Evolutionary conservation across 148 eudicot species (phyloP), one percentile per base, ranked within the genome.

Genomic region (Chenopodium berlandieri): DNA sequence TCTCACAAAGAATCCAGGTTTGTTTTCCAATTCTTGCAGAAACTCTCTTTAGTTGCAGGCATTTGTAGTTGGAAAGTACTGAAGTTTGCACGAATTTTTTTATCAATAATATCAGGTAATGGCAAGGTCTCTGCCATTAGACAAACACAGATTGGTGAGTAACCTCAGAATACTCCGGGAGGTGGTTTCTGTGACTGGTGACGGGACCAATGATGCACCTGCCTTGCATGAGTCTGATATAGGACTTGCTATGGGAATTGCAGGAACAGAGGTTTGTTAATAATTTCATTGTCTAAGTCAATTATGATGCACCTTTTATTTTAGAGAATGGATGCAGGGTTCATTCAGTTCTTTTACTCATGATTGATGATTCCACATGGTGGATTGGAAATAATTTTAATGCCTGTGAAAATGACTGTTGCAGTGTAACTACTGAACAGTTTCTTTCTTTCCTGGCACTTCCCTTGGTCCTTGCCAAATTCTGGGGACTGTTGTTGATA

Each of bases 1-100:
- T 85, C 47, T 83, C 90, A 75, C 97, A 98, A 48, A 88, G 80
- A 83, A 89, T 95, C 79, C 97, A 93, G 98, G 98, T 92, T 37
- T 71, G 52, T 22, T 25, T 2, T 77, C n/a, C 40, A 62, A 47
- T 70, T 67, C 8, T 31, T 75, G 19, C 47, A 23, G 60, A 65
- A 79, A 14, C 9, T 64, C 22, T 73, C 58, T 17, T 17, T 47
- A 34, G 25, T 62, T 19, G 22, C 50, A 37, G 69, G 73, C 58
- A 66, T 63, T 17, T 54, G 9, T 4, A 22, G 72, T 25, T 37
- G 0, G 1, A 63, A 34, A 19, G 58, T 46, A 47, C 19, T 47
- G 54, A 68, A 63, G 30, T 25, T 9, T 11, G 60, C 62, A 31
- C 47, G 30, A 8, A 8, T 3, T 27, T 67, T 22, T 3, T 25